Evolutionary conservation across 176 grass and related monocot species (phyloP), one percentile per base, ranked within the genome.

Genomic region (Oryza officinalis): DNA sequence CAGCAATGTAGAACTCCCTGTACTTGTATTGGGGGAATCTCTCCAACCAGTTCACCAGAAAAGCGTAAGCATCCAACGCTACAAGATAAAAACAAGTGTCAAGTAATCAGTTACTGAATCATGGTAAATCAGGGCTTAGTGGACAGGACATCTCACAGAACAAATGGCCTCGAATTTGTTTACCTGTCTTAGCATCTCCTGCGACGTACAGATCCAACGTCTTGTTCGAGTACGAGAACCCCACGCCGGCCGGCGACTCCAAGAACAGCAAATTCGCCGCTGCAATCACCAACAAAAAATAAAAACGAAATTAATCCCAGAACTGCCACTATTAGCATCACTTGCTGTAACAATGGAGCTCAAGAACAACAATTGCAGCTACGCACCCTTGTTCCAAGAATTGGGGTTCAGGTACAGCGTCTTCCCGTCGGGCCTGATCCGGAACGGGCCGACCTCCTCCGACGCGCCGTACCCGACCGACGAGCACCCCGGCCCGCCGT

Each of bases 381-480:
- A 67, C 63, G 68, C 74, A 99, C 96, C 96, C 44, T 87, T 95
- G 89, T 96, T 99, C 96, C 96, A 99, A 18, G 96, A 93, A 84
- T 99, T 76, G 65, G 81, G 88, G 81, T 99, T 99, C 44, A 79
- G 82, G 60, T 90, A 90, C 27, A 99, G 93, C 25, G 76, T 86
- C 85, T 69, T 84, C 17, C 93, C 96, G 74, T 96, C 96, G 6
- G 91, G 43, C 27, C 82, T 81, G 81, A 99, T 99, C 28, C 96
- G 91, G 75, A 99, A 99, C 64, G 96, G 96, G 32, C 96, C 96
- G 71, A 99, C 80, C 93, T 99, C 96, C 91, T 99, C 96, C 20
- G 96, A 98, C 41, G 93, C 93, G 72, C 96, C 96, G 60, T 90
- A 98, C 22, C 83, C 96, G 41, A 99, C 71, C 11, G 96, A 99